A percentile compares a stretch with the other conserved stretches of the same genome.
Evolutionary conservation across 2,329 filamentous ascomycete species (phyloP).

Genomic region (Pseudofabraea citricarpa): DNA sequence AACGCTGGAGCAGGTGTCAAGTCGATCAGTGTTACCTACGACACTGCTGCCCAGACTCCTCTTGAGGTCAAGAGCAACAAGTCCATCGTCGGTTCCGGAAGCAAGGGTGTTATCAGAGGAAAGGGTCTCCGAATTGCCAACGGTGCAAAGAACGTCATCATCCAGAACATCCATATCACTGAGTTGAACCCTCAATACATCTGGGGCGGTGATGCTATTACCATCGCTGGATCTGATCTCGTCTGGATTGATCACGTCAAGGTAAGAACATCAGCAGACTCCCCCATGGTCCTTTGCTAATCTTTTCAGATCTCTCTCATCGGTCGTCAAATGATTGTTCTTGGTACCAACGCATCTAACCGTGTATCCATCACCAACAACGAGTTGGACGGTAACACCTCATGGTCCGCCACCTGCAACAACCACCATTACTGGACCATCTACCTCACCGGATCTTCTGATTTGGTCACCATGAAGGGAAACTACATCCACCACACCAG

Average conservation of each 20-base stretch:
- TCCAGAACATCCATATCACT: constrained; percentile 23
- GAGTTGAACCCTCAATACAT: constrained; percentile 32
- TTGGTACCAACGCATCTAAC: constrained; percentile 28
- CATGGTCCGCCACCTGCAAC: constrained; percentile 38
- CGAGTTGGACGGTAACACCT: constrained; percentile 38
- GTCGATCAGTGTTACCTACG: constrained; percentile 14
- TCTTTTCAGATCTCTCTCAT: constrained; percentile 29
- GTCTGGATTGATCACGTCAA: constrained; percentile 35
- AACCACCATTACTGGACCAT: constrained; percentile 42
- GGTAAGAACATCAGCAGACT: constrained; percentile 6
- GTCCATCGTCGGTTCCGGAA: constrained; percentile 24
- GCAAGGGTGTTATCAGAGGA: constrained; percentile 21
- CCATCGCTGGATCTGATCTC: constrained; percentile 26
- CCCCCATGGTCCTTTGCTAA: neutral
- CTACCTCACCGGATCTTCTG: constrained; percentile 34
- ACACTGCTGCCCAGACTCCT: constrained; percentile 18
- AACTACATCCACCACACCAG: constrained; percentile 41
- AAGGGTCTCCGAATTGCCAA: constrained; percentile 24
- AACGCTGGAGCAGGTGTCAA: constrained; percentile 7
- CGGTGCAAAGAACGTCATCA: constrained; percentile 22
- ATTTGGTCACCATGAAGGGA: constrained; percentile 35
- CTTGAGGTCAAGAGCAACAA: constrained; percentile 25
- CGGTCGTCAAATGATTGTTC: constrained; percentile 39
- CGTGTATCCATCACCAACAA: constrained; percentile 41
- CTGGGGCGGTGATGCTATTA: constrained; percentile 34